These are phyloP conservation scores for Hymenotorrendiella dingleyae DNA, from an alignment of 2,329 filamentous ascomycete species.

Conservation along the genomic window DNA sequence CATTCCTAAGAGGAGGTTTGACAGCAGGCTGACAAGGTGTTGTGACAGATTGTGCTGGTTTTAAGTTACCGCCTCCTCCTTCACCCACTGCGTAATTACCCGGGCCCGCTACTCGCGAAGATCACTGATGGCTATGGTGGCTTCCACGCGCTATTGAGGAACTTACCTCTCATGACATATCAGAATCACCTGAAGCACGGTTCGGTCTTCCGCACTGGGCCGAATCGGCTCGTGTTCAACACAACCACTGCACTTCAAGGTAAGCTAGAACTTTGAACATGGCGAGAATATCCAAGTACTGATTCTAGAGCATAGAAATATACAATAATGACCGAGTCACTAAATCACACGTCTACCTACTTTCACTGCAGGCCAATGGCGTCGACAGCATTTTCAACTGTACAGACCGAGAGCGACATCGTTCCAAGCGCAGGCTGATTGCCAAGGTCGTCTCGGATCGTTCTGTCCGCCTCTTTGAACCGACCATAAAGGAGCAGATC, in stretches of 20 bases:
- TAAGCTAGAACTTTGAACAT: background rate
- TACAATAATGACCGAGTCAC: background rate
- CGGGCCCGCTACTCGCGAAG: too few relatives aligned
- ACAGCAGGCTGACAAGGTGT: too few relatives aligned
- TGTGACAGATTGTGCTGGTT: too few relatives aligned
- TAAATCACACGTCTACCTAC: background rate
- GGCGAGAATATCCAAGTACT: too few relatives aligned
- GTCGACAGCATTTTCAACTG: slow-evolving; percentile 1
- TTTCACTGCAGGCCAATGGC: background rate
- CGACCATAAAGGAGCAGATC: background rate
- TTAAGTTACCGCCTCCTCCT: too few relatives aligned
- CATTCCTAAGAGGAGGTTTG: too few relatives aligned
- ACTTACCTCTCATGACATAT: too few relatives aligned
- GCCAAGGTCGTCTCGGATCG: background rate
- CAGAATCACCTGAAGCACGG: too few relatives aligned
- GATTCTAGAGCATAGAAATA: background rate
- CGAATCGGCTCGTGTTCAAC: slow-evolving; percentile 5
- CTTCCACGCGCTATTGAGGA: too few relatives aligned
- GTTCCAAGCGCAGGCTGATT: background rate
- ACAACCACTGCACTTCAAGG: background rate
- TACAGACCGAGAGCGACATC: background rate
- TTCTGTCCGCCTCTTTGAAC: slow-evolving; percentile 1
- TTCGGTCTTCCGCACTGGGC: too few relatives aligned
- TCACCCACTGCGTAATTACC: too few relatives aligned
- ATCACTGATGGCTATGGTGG: too few relatives aligned